A percentile compares a stretch with the other conserved stretches of the same genome.
Conservation (phyloP, 768 basidiomycete species). For the Amanita polypyramis region DNA sequence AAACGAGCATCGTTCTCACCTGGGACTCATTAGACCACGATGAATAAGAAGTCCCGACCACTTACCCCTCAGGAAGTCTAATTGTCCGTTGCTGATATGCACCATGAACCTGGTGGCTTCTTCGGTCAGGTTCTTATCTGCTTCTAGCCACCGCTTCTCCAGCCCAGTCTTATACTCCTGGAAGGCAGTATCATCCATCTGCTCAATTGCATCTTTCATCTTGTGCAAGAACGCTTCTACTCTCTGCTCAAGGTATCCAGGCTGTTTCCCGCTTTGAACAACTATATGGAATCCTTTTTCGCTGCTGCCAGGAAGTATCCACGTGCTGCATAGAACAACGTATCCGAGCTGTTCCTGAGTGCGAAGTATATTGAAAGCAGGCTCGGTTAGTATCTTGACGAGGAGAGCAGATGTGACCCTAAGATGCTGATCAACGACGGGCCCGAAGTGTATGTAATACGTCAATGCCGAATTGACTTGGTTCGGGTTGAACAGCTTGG, state of each 20-base stretch:
- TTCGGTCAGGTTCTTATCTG: constrained; percentile 78
- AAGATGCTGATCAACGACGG: constrained; percentile 45
- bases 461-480: constrained; percentile 82
- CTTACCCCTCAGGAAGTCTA: constrained; percentile 82
- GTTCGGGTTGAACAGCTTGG: constrained; percentile 67
- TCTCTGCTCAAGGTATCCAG: constrained; percentile 74
- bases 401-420: constrained; percentile 67
- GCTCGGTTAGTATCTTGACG: constrained; percentile 80
- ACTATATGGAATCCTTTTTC: constrained; percentile 73
- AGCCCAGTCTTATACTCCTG: constrained; percentile 67
- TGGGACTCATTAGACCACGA: constrained; percentile 20
- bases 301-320: constrained; percentile 51
- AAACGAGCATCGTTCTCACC: constrained; percentile 64
- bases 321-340: constrained; percentile 57
- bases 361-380: constrained; percentile 81
- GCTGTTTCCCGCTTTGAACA: constrained; percentile 79
- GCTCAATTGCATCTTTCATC: constrained; percentile 58
- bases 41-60: constrained; percentile 9
- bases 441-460: constrained; percentile 79
- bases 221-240: constrained; percentile 80
- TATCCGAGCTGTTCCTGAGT: constrained; percentile 97
- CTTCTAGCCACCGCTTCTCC: constrained; percentile 76
- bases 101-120: constrained; percentile 62
- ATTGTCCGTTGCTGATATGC: constrained; percentile 69
- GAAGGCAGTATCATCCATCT: constrained; percentile 67